Percentiles rank a stretch among this genome's conserved stretches.
Conservation (phyloP, 2,329 filamentous ascomycete species). For the Colletotrichum viniferum region DNA sequence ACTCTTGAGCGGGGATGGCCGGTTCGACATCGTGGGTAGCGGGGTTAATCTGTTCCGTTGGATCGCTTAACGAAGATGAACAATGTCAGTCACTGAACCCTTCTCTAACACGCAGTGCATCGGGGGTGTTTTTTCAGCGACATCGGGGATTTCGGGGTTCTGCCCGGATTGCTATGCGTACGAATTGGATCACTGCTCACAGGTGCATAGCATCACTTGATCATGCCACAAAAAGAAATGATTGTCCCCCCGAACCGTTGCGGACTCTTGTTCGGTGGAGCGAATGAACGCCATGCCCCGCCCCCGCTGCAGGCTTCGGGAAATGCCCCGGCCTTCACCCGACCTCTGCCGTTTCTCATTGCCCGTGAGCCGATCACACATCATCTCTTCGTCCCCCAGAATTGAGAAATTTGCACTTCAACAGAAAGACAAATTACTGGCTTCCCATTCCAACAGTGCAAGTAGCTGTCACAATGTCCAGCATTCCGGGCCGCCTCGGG, state of each 20-base stretch:
- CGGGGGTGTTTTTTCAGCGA: background rate
- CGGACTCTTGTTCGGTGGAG: background rate
- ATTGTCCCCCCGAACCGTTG: background rate
- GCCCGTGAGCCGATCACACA: background rate
- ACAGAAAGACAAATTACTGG: background rate
- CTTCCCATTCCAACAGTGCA: background rate
- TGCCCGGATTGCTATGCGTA: background rate
- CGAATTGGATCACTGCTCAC: background rate
- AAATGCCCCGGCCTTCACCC: background rate
- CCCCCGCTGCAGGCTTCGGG: conserved; percentile 2
- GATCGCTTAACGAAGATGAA: background rate
- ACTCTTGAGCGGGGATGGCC: background rate
- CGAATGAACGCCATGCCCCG: background rate
- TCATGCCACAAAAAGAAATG: background rate
- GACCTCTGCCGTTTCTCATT: background rate
- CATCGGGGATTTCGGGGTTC: background rate
- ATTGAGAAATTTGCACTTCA: background rate
- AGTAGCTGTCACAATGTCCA: background rate
- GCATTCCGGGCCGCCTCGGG: background rate
- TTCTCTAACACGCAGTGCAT: background rate
- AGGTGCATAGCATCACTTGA: background rate
- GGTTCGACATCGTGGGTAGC: background rate
- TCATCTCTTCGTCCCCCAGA: background rate
- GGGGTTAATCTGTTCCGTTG: background rate
- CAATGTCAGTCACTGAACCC: background rate